Evolutionary conservation across 2,329 filamentous ascomycete genomes (phyloP), one percentile per base, ranked within the genome.

Genomic region (Magnaporthiopsis incrustans): DNA sequence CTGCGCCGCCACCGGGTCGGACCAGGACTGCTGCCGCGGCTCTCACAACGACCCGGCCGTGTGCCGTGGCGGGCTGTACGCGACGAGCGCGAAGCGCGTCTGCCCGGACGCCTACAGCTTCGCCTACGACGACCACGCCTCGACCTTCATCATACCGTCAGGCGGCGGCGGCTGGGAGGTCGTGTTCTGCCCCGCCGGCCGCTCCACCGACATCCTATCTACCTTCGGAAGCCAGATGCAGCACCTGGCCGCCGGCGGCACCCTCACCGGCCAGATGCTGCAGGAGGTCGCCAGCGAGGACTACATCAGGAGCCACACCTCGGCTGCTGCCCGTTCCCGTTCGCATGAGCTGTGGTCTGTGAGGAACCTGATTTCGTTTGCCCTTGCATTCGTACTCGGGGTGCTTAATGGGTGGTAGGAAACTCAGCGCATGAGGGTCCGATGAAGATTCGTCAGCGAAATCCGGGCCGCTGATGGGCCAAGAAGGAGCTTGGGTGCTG

Each of bases 21-120:
- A 88, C 30, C 76, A 81, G 69, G 90, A 94, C 73, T 96, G 91
- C 77, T 95, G 91, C 74, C 87, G 87, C 22, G 90, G 89, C 59
- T 74, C 82, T 15, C 89, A 89, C 75, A 80, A 88, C 70, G 81
- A 82, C 56, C 82, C 89, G 2, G 78, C 81, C 30, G 79, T 80
- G 61, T 95, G 91, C 77, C 78, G 81, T 65, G 86, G 89, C 3
- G 86, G 86, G 62, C 76, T 83, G 57, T 95, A 93, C 77, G 87
- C 87, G 68, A 83, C 79, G 65, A 79, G 80, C 14, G 89, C 90
- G 63, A 95, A 96, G 78, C 77, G 76, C 4, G 82, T 94, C 15
- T 96, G 91, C 72, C 91, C 91, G 0, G 91, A 96, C 75, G 91
- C 91, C 3, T 96, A 95, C 76, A 91, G 88, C 71, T 96, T 85